These are phyloP conservation scores for Coccomyxa sp. DNA, from an alignment of 139 green algal species.

Conservation along the genomic window DNA sequence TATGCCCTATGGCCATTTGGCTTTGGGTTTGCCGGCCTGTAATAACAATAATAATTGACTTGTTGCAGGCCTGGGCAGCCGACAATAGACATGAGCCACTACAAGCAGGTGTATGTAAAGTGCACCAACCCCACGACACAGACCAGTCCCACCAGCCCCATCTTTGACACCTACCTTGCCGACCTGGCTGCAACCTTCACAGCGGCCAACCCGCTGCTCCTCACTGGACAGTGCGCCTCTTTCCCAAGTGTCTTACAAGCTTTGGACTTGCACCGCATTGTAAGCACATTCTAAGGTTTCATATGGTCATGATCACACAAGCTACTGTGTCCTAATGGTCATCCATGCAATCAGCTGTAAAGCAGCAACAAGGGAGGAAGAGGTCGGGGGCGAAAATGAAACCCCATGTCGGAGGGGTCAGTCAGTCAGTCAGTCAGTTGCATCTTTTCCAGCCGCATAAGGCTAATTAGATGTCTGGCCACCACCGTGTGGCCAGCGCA, in stretches of 20 bases:
- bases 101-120: neutral
- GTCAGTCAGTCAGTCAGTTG: too few relatives aligned
- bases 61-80: conserved; percentile 2
- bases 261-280: neutral
- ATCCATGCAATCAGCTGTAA: neutral
- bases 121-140: neutral
- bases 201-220: neutral
- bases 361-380: too few relatives aligned
- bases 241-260: too few relatives aligned
- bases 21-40: too few relatives aligned
- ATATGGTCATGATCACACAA: neutral
- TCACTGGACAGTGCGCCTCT: neutral
- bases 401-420: too few relatives aligned
- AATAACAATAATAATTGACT: too few relatives aligned
- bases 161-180: neutral
- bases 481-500: too few relatives aligned
- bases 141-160: neutral
- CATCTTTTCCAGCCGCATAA: too few relatives aligned
- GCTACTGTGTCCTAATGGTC: neutral
- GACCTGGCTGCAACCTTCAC: neutral
- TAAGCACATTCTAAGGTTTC: neutral
- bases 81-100: neutral
- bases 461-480: too few relatives aligned
- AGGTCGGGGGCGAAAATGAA: too few relatives aligned
- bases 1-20: too few relatives aligned